phyloP scores from a whole-genome alignment of 768 basidiomycete genomes.

The Macrocybe gigantea region DNA sequence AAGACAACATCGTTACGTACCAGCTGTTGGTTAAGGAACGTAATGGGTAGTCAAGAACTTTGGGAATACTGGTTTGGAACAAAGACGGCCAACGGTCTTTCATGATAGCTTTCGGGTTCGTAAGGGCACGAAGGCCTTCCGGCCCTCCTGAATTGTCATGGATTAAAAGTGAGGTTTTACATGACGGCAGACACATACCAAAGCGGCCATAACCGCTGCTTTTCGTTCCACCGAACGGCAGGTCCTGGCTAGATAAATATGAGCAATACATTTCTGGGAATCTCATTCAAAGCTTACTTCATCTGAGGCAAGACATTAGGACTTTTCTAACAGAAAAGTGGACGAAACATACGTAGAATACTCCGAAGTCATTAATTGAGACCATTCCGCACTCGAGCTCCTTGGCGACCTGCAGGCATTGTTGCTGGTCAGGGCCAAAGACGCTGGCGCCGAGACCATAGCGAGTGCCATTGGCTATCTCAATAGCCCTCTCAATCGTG shows the following conservation, averaged over 20 bases:
- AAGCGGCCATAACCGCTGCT: slow-evolving; percentile 92
- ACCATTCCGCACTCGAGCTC: slow-evolving; percentile 94
- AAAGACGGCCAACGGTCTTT: slow-evolving; percentile 81
- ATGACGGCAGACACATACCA: slow-evolving; percentile 36
- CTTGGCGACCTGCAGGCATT: slow-evolving; percentile 77
- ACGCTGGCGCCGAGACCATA: slow-evolving; percentile 94
- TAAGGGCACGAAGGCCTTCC: slow-evolving; percentile 86
- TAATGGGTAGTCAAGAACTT: slow-evolving; percentile 81
- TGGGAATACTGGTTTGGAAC: slow-evolving; percentile 82
- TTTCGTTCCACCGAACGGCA: slow-evolving; percentile 94
- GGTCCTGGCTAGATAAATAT: slow-evolving; percentile 54
- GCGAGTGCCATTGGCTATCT: slow-evolving; percentile 80
- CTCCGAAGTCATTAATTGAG: slow-evolving; percentile 90
- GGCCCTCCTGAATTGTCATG: slow-evolving; percentile 63
- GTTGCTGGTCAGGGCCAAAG: slow-evolving; percentile 79
- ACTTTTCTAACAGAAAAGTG: not conserved
- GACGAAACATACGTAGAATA: slow-evolving; percentile 63
- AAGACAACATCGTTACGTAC: slow-evolving; percentile 32
- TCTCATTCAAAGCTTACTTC: slow-evolving; percentile 1
- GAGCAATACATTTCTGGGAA: slow-evolving; percentile 8
- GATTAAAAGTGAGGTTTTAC: slow-evolving; percentile 9
- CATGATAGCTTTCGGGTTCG: slow-evolving; percentile 84
- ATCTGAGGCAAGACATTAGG: slow-evolving; percentile 1
- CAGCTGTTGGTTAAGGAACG: slow-evolving; percentile 69
- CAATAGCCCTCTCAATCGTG: slow-evolving; percentile 77